Evolutionary conservation across 139 green algal species (phyloP).

Genomic region (Desmodesmus armatus): DNA sequence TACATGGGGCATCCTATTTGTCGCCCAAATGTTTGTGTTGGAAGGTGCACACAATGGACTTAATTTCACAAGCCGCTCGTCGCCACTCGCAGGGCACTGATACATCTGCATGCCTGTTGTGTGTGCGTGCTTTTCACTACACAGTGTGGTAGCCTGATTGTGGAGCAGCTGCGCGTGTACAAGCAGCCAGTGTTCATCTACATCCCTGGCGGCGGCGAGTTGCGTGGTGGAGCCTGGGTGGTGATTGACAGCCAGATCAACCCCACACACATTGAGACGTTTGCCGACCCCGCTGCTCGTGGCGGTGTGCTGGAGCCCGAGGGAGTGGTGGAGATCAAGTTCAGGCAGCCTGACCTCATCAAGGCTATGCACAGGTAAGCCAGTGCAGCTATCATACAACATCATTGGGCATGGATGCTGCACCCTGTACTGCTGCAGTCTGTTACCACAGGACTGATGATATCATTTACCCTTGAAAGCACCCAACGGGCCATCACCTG

Average conservation of each 20-base stretch:
- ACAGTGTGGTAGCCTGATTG: conserved; percentile 96
- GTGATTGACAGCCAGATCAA: conserved; percentile 98
- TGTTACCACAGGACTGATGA: neutral
- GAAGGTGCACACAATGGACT: too few relatives aligned
- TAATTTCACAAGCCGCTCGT: too few relatives aligned
- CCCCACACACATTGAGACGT: conserved; percentile 82
- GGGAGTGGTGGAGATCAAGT: conserved; percentile 99
- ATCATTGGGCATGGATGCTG: too few relatives aligned
- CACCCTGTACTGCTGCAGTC: too few relatives aligned
- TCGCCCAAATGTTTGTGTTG: too few relatives aligned
- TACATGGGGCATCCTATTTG: too few relatives aligned
- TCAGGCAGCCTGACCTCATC: conserved; percentile 84
- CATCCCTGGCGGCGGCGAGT: conserved; percentile 92
- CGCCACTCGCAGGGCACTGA: too few relatives aligned
- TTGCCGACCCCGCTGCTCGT: conserved; percentile 80
- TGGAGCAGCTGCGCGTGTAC: conserved; percentile 95
- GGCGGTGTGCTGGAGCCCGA: conserved; percentile 97
- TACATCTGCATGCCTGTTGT: too few relatives aligned
- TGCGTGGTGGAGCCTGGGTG: conserved; percentile 98
- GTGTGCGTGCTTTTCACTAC: too few relatives aligned
- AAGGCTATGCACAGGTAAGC: conserved; percentile 89
- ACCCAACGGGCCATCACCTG: too few relatives aligned
- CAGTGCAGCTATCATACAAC: too few relatives aligned
- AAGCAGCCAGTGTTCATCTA: conserved; percentile 96
- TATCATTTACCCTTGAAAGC: too few relatives aligned